These are phyloP conservation scores for Euptelea pleiosperma DNA, from an alignment of 164 flowering plant genomes.

Conservation along the genomic window DNA sequence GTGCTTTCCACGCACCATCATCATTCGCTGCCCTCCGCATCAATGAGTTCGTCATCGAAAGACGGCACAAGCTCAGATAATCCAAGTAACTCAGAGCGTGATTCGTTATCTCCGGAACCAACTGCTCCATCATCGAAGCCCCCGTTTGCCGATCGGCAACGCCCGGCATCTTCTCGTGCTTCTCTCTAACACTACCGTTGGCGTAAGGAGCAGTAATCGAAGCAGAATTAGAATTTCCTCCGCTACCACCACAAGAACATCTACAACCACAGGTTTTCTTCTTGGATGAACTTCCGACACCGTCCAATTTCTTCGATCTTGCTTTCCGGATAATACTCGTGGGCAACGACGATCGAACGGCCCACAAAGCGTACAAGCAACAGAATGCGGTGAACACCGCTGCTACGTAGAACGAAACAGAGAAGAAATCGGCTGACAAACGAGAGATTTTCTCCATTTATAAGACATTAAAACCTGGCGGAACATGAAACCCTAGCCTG, in stretches of 20 bases:
- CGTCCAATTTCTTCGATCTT: slow-evolving; percentile 14
- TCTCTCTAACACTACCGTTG: slow-evolving; percentile 32
- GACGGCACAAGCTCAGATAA: slow-evolving; percentile 84
- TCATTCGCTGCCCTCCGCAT: slow-evolving; percentile 98
- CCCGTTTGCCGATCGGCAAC: slow-evolving; percentile 54
- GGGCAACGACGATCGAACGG: slow-evolving; percentile 21
- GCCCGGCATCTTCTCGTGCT: slow-evolving; percentile 23
- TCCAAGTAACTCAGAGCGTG: slow-evolving; percentile 96
- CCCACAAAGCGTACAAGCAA: slow-evolving; percentile 33
- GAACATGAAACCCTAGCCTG: slow-evolving; percentile 36
- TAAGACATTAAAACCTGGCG: slow-evolving; percentile 49
- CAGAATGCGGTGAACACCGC: slow-evolving; percentile 30
- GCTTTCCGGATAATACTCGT: background rate
- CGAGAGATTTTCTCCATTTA: slow-evolving; percentile 45
- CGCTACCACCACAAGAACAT: too few species aligned
- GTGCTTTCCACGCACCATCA: slow-evolving; percentile 95
- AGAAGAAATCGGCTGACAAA: too few species aligned
- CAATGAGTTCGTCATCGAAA: slow-evolving; percentile 91
- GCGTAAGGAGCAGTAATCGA: too few species aligned
- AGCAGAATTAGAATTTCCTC: too few species aligned
- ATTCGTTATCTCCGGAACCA: slow-evolving; percentile 95
- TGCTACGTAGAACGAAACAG: slow-evolving; percentile 28
- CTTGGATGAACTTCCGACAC: too few species aligned
- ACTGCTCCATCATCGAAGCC: slow-evolving; percentile 97
- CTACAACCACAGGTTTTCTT: slow-evolving; percentile 22